Conservation (phyloP, 108 stramenopile species). For the Chaetoceros muelleri region DNA sequence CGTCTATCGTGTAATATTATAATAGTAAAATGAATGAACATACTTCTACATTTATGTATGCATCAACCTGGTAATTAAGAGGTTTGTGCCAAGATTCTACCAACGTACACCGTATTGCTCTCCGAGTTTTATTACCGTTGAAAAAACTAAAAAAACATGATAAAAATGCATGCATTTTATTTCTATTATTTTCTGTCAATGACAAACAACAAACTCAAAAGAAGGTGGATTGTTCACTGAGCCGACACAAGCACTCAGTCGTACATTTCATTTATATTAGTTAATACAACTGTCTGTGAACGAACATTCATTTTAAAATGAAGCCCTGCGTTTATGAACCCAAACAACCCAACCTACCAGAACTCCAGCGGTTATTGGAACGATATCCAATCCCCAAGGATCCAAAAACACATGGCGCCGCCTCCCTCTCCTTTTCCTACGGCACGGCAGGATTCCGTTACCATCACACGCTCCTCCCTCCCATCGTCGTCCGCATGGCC, state of each 20-base stretch:
- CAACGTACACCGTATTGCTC: no score
- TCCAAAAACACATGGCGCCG: background rate
- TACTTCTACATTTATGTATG: no score
- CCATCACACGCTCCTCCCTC: constrained; percentile 36
- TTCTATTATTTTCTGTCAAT: background rate
- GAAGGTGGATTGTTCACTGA: background rate
- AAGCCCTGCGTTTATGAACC: background rate
- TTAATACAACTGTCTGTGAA: no score
- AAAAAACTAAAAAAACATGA: background rate
- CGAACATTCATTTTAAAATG: background rate
- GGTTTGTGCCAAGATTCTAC: no score
- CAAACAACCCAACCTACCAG: background rate
- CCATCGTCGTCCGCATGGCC: constrained; percentile 60
- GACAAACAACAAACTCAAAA: background rate
- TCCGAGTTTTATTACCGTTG: background rate
- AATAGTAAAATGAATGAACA: no score
- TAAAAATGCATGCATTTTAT: background rate
- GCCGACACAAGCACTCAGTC: no score
- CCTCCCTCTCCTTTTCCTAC: constrained; percentile 26
- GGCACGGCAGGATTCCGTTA: constrained; percentile 82
- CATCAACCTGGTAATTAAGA: no score
- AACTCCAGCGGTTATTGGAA: constrained; percentile 2
- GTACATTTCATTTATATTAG: no score
- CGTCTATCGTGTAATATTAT: no score
- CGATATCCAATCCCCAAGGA: background rate